Conservation (phyloP, 495 filamentous ascomycete species). For the Neurospora sp. region DNA sequence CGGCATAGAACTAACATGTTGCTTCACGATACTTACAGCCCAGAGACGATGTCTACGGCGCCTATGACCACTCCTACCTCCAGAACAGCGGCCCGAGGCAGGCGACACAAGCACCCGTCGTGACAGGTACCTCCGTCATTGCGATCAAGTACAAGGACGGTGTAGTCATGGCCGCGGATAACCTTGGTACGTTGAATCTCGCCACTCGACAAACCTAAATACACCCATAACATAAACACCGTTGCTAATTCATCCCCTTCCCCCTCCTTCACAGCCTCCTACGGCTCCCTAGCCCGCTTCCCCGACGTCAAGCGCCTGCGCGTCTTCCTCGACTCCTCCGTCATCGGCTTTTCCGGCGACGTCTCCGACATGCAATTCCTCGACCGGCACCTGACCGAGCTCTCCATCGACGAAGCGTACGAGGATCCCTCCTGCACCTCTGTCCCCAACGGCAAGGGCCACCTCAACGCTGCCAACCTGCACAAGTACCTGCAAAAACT, state of each 20-base stretch:
- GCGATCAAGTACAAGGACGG: conserved; percentile 92
- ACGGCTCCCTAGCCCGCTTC: conserved; percentile 94
- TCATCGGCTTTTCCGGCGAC: conserved; percentile 87
- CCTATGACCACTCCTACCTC: conserved; percentile 81
- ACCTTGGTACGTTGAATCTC: conserved; percentile 55
- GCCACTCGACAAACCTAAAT: neutral
- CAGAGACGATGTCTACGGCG: conserved; percentile 88
- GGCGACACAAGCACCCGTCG: conserved; percentile 82
- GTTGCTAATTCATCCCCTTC: neutral
- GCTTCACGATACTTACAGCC: conserved; percentile 45
- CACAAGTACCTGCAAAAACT: conserved; percentile 94
- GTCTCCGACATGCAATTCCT: conserved; percentile 98
- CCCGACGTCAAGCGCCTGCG: conserved; percentile 86
- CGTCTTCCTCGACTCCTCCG: conserved; percentile 63
- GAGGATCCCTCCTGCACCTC: conserved; percentile 25
- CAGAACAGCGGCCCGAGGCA: conserved; percentile 57
- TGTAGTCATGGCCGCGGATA: conserved; percentile 93
- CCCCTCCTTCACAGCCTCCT: conserved; percentile 56
- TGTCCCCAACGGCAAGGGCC: conserved; percentile 30
- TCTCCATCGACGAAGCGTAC: conserved; percentile 86
- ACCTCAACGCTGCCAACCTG: conserved; percentile 80
- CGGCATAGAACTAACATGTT: neutral
- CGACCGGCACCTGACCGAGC: conserved; percentile 74
- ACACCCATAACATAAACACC: neutral
- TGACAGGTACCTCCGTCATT: conserved; percentile 92